Conservation (phyloP, 352 stramenopile genomes). For the Phytophthora chlamydospora region DNA sequence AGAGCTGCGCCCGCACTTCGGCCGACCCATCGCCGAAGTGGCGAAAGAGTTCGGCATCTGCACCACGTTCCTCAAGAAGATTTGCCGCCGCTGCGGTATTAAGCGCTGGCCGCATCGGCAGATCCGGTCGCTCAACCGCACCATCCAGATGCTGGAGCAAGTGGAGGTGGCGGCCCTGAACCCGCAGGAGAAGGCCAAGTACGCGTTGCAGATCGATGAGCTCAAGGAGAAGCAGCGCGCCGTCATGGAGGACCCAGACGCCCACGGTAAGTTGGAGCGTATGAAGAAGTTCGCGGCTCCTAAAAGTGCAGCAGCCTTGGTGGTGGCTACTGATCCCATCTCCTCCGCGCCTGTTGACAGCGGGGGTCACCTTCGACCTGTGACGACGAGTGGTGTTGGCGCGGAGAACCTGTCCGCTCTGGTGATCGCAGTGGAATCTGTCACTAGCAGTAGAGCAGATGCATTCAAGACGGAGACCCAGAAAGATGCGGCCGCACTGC, state of each 20-base stretch:
- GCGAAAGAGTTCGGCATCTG: constrained; percentile 75
- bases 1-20: constrained; percentile 67
- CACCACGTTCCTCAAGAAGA: constrained; percentile 83
- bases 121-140: constrained; percentile 70
- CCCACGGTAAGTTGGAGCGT: constrained; percentile 61
- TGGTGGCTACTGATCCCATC: constrained; percentile 1
- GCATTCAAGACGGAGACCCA: not conserved
- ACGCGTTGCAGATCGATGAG: constrained; percentile 58
- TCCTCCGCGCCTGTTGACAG: constrained; percentile 7
- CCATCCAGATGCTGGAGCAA: constrained; percentile 78
- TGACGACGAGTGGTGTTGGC: constrained; percentile 2
- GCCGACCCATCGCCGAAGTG: constrained; percentile 68
- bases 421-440: constrained; percentile 21
- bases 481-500: not conserved
- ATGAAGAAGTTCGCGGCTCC: constrained; percentile 54
- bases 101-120: constrained; percentile 74
- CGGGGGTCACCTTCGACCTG: not conserved
- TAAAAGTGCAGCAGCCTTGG: constrained; percentile 11
- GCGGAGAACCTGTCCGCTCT: constrained; percentile 24
- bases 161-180: constrained; percentile 52
- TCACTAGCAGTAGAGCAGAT: constrained; percentile 4
- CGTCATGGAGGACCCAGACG: constrained; percentile 71
- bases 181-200: constrained; percentile 56
- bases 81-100: constrained; percentile 67
- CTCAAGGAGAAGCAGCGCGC: constrained; percentile 70